Percentiles rank a stretch among this genome's conserved stretches.
phyloP scores from a whole-genome alignment of 306 rosid species.

The Cicer cuneatum region DNA sequence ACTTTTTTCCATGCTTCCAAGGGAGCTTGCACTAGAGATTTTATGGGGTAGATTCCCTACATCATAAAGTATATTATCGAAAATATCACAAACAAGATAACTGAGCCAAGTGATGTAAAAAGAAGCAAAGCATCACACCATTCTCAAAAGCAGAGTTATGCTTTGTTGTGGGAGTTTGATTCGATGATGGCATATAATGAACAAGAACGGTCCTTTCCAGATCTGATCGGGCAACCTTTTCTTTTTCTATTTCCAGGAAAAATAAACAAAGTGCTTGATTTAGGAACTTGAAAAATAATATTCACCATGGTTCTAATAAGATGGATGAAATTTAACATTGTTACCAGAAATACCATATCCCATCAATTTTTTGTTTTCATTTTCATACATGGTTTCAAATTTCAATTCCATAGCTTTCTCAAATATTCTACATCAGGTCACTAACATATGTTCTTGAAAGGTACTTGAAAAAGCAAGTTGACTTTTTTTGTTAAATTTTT shows the following conservation, averaged over 20 bases:
- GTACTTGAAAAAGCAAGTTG: slow-evolving; percentile 40
- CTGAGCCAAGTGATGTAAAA: slow-evolving; percentile 33
- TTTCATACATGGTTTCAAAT: slow-evolving; percentile 41
- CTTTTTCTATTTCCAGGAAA: slow-evolving; percentile 88
- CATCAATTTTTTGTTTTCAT: not conserved
- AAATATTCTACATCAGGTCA: slow-evolving; percentile 34
- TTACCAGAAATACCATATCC: slow-evolving; percentile 25
- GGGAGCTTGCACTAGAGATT: slow-evolving; percentile 86
- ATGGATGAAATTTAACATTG: slow-evolving; percentile 27
- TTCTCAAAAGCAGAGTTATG: slow-evolving; percentile 74
- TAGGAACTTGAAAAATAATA: slow-evolving; percentile 13
- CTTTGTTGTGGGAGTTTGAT: slow-evolving; percentile 62
- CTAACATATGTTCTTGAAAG: slow-evolving; percentile 25
- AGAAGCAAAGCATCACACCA: slow-evolving; percentile 59
- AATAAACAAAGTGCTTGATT: not conserved
- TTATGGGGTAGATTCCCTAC: slow-evolving; percentile 80
- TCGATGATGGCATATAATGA: slow-evolving; percentile 59
- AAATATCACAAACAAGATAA: slow-evolving; percentile 38
- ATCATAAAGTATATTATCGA: slow-evolving; percentile 43
- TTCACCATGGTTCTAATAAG: slow-evolving; percentile 27
- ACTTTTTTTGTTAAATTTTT: slow-evolving; percentile 35
- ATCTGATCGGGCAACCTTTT: slow-evolving; percentile 86
- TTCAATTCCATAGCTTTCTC: slow-evolving; percentile 23
- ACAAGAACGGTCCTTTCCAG: slow-evolving; percentile 75
- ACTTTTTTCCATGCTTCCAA: slow-evolving; percentile 97